Evolutionary conservation across 192 early-diverging fungal species (phyloP).

Genomic region (Haplosporangium gracile): DNA sequence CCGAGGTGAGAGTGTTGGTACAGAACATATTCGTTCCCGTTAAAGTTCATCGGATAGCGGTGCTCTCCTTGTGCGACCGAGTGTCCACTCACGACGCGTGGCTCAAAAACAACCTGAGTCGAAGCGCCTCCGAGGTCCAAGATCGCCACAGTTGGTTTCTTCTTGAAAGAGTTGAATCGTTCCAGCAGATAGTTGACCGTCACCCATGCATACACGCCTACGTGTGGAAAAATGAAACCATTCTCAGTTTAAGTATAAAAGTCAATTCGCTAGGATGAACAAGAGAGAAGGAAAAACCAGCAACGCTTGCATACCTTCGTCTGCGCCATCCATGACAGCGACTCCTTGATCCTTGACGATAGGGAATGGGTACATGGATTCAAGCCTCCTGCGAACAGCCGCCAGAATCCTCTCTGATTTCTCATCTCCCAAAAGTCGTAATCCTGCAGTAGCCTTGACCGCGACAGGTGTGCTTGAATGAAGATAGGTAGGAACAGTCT

Average conservation of each 20-base stretch:
- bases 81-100: conserved; percentile 59
- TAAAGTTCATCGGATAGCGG: conserved; percentile 80
- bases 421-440: conserved; percentile 82
- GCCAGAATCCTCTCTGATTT: conserved; percentile 84
- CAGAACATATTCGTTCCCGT: conserved; percentile 79
- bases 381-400: conserved; percentile 76
- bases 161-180: conserved; percentile 69
- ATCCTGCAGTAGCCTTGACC: conserved; percentile 96
- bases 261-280: neutral
- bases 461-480: conserved; percentile 89
- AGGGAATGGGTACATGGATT: conserved; percentile 85
- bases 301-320: conserved; percentile 80
- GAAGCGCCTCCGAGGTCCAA: conserved; percentile 98
- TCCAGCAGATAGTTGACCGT: conserved; percentile 94
- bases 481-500: conserved; percentile 77
- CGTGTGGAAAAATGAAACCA: neutral
- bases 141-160: conserved; percentile 82
- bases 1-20: conserved; percentile 98
- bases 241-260: conserved; percentile 3
- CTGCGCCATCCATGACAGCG: conserved; percentile 93
- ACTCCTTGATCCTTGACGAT: conserved; percentile 81
- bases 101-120: conserved; percentile 98
- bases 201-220: conserved; percentile 96
- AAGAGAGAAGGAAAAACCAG: neutral
- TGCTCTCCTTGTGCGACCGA: conserved; percentile 76